Evolutionary conservation across 495 filamentous ascomycete species (phyloP), one percentile per base, ranked within the genome.

Genomic region (Astrothelium macrocarpum): DNA sequence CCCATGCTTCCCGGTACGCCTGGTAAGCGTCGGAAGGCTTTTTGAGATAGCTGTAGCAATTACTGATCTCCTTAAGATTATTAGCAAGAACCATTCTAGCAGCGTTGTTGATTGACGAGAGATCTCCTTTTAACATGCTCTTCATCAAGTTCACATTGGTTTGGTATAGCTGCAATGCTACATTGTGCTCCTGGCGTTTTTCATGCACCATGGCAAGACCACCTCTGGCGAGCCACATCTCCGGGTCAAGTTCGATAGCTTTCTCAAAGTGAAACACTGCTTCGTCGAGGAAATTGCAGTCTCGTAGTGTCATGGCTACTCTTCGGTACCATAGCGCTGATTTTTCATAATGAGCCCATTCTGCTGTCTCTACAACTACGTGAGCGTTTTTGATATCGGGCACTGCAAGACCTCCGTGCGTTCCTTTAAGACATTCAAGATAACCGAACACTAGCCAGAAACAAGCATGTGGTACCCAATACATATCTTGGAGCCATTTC

Each of bases 251-350:
- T 20, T 9, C 18, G 20, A 39, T 26, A 36, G 59, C 31, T 39
- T 43, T 61, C 59, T 20, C 25, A 25, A 23, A 61, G 59, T 61
- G 36, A 49, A 18, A 49, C n/a, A 10, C 26, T 7, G 62, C 62
- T 32, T 62, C 62, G 20, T 64, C n/a, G 26, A 26, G 12, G 28
- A 32, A 42, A n/a, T 29, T 16, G 23, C 14, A 2, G 16, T 64
- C 62, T 20, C 62, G 25, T 25, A 64, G 31, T 9, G 25, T 59
- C n/a, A 34, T 60, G n/a, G 62, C 62, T 25, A 64, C 12, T 29
- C 45, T 34, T 29, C 62, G 25, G 39, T 64, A 32, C 62, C 62
- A 64, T 16, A 20, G 14, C n/a, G 62, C 62, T 12, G 62, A 63
- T 36, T 64, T 3, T 28, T 64, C 62, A n/a, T 63, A 60, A 2